Evolutionary conservation across 202 grass and related monocot species (phyloP).

Genomic region (Hordeum pubiflorum): DNA sequence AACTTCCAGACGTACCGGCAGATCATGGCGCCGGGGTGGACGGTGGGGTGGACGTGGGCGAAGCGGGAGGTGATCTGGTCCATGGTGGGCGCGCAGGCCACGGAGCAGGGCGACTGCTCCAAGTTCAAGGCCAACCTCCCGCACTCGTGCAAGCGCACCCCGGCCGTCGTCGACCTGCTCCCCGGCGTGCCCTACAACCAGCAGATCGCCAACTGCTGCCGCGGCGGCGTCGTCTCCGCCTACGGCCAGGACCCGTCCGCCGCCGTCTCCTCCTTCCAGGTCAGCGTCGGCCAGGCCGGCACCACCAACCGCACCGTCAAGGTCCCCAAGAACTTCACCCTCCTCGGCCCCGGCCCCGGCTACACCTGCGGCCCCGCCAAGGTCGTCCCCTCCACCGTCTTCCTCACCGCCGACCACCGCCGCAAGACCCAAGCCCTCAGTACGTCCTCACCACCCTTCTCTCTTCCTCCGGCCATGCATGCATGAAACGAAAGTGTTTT

Average conservation of each 20-base stretch:
- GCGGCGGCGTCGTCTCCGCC: conserved; percentile 55
- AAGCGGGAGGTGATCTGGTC: conserved; percentile 94
- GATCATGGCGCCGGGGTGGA: conserved; percentile 81
- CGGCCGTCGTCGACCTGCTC: conserved; percentile 71
- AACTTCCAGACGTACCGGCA: conserved; percentile 96
- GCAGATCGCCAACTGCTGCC: conserved; percentile 96
- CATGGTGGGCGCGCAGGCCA: conserved; percentile 88
- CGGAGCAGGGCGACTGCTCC: conserved; percentile 96
- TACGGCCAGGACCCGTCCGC: conserved; percentile 63
- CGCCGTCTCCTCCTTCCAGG: conserved; percentile 64
- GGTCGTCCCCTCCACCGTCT: conserved; percentile 76
- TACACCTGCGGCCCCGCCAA: conserved; percentile 83
- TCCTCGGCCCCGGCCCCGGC: conserved; percentile 54
- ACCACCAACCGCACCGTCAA: conserved; percentile 90
- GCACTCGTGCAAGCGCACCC: conserved; percentile 78
- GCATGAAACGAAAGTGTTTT: neutral
- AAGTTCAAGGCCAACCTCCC: conserved; percentile 86
- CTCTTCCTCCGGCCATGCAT: neutral
- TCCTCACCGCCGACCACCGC: conserved; percentile 54
- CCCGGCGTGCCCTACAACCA: conserved; percentile 94
- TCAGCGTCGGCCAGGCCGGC: conserved; percentile 80
- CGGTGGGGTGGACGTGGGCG: conserved; percentile 77
- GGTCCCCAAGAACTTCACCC: conserved; percentile 92
- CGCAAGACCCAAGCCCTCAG: conserved; percentile 91
- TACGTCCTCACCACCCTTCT: neutral